These are phyloP conservation scores for Gnetum montanum DNA, from an alignment of 75 land plant genomes.

Conservation along the genomic window DNA sequence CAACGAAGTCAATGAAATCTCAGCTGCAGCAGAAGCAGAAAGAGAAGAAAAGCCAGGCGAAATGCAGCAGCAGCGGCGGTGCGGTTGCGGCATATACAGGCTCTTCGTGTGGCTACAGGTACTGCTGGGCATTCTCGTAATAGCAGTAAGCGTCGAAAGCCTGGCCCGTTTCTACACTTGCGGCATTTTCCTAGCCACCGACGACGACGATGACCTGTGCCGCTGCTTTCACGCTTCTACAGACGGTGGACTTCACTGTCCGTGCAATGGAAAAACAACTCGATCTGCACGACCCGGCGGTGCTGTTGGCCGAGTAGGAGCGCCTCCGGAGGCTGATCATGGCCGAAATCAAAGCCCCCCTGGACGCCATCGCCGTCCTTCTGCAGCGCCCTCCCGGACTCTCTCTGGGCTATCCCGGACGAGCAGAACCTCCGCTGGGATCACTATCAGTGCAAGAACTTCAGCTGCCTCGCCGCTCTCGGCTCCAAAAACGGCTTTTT, in stretches of 20 bases:
- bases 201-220: conserved; percentile 36
- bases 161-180: conserved; percentile 40
- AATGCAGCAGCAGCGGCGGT: too few relatives aligned
- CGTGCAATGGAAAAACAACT: conserved; percentile 33
- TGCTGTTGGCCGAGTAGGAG: neutral
- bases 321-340: conserved; percentile 35
- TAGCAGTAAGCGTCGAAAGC: conserved; percentile 46
- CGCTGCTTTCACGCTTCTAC: conserved; percentile 37
- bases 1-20: too few relatives aligned
- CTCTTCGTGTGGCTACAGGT: conserved; percentile 40
- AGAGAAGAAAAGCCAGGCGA: too few relatives aligned
- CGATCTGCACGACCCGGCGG: conserved; percentile 4
- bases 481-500: conserved; percentile 44
- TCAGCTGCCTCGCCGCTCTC: conserved; percentile 49
- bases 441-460: conserved; percentile 56
- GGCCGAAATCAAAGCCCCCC: conserved; percentile 45
- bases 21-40: too few relatives aligned
- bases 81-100: conserved; percentile 18
- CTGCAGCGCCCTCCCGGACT: conserved; percentile 54
- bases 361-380: conserved; percentile 37
- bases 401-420: conserved; percentile 75
- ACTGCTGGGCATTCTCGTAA: conserved; percentile 38
- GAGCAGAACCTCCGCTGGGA: conserved; percentile 75
- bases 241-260: conserved; percentile 32
- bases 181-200: conserved; percentile 25